Evolutionary conservation across 345 rosid genomes (phyloP).

Genomic region (Eucalyptus pumila): DNA sequence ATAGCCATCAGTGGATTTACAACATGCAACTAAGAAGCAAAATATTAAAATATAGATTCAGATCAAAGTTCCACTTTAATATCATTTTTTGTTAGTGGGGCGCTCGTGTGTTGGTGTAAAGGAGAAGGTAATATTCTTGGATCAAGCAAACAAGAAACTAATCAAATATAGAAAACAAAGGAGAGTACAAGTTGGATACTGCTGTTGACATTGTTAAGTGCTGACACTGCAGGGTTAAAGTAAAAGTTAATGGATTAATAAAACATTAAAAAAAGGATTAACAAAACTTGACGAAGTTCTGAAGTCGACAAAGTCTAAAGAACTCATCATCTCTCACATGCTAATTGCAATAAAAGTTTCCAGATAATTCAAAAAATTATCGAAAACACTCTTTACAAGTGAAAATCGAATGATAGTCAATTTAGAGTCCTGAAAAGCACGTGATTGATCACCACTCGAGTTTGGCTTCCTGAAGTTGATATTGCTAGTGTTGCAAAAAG

Average conservation of each 20-base stretch:
- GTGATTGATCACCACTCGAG: background rate
- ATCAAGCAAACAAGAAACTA: background rate
- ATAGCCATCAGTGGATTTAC: background rate
- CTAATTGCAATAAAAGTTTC: background rate
- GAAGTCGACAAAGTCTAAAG: background rate
- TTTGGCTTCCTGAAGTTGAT: background rate
- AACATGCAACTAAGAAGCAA: background rate
- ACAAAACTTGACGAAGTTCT: background rate
- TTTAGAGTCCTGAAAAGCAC: background rate
- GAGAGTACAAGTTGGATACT: background rate
- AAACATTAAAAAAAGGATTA: background rate
- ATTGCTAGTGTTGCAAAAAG: too few species aligned
- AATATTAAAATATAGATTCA: background rate
- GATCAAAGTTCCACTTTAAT: background rate
- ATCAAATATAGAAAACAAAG: background rate
- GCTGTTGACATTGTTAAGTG: background rate
- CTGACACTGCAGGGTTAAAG: background rate
- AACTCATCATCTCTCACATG: background rate
- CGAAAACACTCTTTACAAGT: background rate
- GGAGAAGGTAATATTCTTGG: background rate
- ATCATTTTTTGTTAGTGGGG: background rate
- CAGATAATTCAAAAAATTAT: background rate
- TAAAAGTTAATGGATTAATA: background rate
- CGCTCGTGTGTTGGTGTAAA: background rate
- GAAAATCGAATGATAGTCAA: background rate